A percentile compares a stretch with the other conserved stretches of the same genome.
phyloP scores from a whole-genome alignment of 2,329 filamentous ascomycete genomes.

The Rhynchosporium secalis region DNA sequence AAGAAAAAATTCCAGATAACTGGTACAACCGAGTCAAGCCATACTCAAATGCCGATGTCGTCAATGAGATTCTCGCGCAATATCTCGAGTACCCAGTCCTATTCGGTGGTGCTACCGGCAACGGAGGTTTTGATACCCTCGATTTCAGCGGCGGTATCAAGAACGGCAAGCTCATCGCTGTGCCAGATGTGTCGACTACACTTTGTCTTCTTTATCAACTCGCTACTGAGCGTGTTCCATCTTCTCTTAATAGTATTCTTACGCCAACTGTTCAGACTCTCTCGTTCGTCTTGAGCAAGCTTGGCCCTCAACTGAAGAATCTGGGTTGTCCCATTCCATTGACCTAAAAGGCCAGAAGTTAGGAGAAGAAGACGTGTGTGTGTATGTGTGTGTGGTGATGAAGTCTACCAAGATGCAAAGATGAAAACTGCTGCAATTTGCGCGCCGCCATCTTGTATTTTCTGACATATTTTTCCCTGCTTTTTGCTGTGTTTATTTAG shows the following conservation, averaged over 20 bases:
- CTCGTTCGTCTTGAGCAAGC: conserved; percentile 31
- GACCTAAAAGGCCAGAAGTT: conserved; percentile 8
- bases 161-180: conserved; percentile 41
- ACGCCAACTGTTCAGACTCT: conserved; percentile 42
- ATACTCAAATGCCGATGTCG: conserved; percentile 41
- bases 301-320: conserved; percentile 39
- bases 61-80: conserved; percentile 43
- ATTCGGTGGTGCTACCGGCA: conserved; percentile 46
- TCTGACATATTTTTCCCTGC: background rate
- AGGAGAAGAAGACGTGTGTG: background rate
- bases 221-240: conserved; percentile 42
- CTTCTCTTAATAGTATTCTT: conserved; percentile 41
- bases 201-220: conserved; percentile 48
- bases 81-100: conserved; percentile 46
- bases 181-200: conserved; percentile 34
- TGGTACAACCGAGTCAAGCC: conserved; percentile 30
- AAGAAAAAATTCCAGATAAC: conserved; percentile 34
- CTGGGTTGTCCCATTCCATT: conserved; percentile 41
- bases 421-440: conserved; percentile 1
- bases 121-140: conserved; percentile 42
- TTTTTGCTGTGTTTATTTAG: conserved; percentile 1
- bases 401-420: background rate
- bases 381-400: background rate
- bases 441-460: background rate
- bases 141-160: conserved; percentile 43